phyloP scores from a whole-genome alignment of 495 filamentous ascomycete species.

The Lasiosphaeriaceae sp. region DNA sequence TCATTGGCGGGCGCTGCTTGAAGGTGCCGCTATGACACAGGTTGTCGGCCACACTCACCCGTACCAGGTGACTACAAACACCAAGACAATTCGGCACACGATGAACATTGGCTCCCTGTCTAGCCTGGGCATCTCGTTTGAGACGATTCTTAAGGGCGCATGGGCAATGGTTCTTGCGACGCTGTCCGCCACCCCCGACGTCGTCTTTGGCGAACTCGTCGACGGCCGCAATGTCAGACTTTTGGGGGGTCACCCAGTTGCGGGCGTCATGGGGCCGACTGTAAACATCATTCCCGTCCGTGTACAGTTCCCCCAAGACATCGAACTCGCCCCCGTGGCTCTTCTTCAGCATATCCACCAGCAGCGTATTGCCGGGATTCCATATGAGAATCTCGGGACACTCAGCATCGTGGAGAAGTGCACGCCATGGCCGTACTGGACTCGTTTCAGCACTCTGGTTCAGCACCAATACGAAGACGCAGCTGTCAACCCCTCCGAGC shows the following conservation, averaged over 20 bases:
- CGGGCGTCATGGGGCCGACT: conserved; percentile 42
- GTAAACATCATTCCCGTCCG: conserved; percentile 43
- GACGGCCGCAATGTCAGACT: conserved; percentile 45
- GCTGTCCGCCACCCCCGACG: conserved; percentile 40
- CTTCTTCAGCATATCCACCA: conserved; percentile 39
- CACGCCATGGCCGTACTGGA: conserved; percentile 48
- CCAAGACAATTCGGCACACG: conserved; percentile 33
- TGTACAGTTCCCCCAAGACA: conserved; percentile 36
- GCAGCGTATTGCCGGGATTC: conserved; percentile 37
- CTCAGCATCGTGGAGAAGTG: conserved; percentile 43
- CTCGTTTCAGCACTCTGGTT: conserved; percentile 42
- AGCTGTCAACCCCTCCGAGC: conserved; percentile 25
- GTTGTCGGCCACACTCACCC: conserved; percentile 38
- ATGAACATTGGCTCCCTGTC: conserved; percentile 34
- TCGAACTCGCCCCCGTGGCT: conserved; percentile 34
- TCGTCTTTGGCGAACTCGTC: conserved; percentile 47
- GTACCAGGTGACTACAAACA: conserved; percentile 28
- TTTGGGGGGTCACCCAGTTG: conserved; percentile 28
- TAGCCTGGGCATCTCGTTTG: conserved; percentile 31
- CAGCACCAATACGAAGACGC: conserved; percentile 40
- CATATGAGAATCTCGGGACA: conserved; percentile 41
- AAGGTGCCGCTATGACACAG: conserved; percentile 39
- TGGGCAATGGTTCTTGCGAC: conserved; percentile 47
- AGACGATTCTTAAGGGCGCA: conserved; percentile 43
- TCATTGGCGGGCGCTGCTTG: conserved; percentile 40